Evolutionary conservation across 495 filamentous ascomycete genomes (phyloP).

Genomic region (Neurospora sp.): DNA sequence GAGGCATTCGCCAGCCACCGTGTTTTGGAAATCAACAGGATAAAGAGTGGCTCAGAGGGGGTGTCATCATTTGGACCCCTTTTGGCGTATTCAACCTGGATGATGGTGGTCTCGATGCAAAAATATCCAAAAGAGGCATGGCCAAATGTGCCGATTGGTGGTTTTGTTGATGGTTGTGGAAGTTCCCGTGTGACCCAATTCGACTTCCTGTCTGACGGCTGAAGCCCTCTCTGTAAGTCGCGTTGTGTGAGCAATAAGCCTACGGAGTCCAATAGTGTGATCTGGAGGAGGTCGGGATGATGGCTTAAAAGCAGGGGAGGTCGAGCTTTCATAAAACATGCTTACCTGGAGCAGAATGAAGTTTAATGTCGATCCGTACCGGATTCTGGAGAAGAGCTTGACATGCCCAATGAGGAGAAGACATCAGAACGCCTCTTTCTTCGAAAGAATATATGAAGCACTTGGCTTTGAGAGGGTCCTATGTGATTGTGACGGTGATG

Average conservation of each 20-base stretch:
- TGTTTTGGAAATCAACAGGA: background rate
- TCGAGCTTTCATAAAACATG: background rate
- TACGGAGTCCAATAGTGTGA: background rate
- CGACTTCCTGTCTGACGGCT: background rate
- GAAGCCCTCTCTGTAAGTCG: background rate
- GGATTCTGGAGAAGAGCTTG: background rate
- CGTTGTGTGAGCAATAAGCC: background rate
- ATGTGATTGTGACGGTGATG: background rate
- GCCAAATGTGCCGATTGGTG: background rate
- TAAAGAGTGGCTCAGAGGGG: background rate
- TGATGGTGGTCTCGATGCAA: background rate
- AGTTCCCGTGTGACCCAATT: background rate
- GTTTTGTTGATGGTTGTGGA: background rate
- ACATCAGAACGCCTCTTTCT: background rate
- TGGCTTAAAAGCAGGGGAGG: background rate
- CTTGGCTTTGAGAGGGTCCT: background rate
- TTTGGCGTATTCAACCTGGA: background rate
- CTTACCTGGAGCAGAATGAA: background rate
- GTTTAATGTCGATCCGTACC: background rate
- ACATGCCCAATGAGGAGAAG: background rate
- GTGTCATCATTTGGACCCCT: background rate
- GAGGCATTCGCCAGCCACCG: background rate
- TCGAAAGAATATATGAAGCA: background rate
- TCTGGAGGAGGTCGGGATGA: background rate
- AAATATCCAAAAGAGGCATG: background rate